Conservation (phyloP, 1,139 yeast species). For the Pichia inconspicua region DNA sequence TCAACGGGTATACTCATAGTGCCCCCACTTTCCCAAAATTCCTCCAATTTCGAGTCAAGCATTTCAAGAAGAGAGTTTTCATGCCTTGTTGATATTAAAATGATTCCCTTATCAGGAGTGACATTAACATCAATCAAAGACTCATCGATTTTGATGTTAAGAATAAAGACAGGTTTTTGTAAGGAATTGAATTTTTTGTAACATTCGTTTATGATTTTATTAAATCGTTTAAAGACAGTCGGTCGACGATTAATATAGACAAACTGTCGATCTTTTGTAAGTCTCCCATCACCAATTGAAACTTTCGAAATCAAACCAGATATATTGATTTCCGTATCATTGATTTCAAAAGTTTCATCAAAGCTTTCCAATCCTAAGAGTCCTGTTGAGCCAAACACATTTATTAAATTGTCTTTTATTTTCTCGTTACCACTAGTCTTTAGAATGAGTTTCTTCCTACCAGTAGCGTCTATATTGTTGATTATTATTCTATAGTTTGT, state of each 20-base stretch:
- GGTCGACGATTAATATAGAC: conserved; percentile 74
- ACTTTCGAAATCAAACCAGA: conserved; percentile 66
- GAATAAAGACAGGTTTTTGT: conserved; percentile 66
- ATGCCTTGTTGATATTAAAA: conserved; percentile 48
- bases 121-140: conserved; percentile 68
- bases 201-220: conserved; percentile 60
- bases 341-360: conserved; percentile 17
- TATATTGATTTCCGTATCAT: conserved; percentile 30
- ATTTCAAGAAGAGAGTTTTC: conserved; percentile 52
- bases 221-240: conserved; percentile 46
- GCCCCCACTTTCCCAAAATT: conserved; percentile 41
- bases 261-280: conserved; percentile 66
- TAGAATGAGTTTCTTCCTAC: conserved; percentile 44
- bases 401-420: conserved; percentile 49
- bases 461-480: conserved; percentile 41
- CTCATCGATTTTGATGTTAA: conserved; percentile 51
- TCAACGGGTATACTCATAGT: conserved; percentile 33
- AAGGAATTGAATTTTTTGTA: conserved; percentile 64
- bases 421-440: conserved; percentile 41
- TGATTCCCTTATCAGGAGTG: conserved; percentile 79
- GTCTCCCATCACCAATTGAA: conserved; percentile 70
- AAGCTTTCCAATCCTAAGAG: conserved; percentile 49
- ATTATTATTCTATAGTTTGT: conserved; percentile 52
- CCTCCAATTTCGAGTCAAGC: conserved; percentile 35
- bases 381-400: conserved; percentile 64